A percentile compares a stretch with the other conserved stretches of the same genome.
Conservation (phyloP, 1,284 basidiomycete species). For the Ceratobasidium sp. region DNA sequence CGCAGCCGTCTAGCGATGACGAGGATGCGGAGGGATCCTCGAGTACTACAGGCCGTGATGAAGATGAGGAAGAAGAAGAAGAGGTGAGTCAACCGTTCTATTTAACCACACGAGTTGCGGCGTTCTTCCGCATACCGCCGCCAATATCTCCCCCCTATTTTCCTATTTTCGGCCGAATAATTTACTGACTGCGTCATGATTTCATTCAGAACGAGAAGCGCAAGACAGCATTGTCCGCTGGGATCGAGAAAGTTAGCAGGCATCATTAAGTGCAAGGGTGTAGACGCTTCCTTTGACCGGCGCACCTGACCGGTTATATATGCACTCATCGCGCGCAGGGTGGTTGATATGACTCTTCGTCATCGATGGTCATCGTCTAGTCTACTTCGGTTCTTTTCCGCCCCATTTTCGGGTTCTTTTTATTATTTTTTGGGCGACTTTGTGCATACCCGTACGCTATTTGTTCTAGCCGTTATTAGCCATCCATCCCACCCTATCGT, state of each 20-base stretch:
- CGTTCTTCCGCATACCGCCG: constrained; percentile 46
- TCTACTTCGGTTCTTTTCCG: not conserved
- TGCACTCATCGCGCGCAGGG: not conserved
- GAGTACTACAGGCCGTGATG: constrained; percentile 43
- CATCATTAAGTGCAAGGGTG: constrained; percentile 59
- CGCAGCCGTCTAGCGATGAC: constrained; percentile 51
- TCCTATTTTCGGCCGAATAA: constrained; percentile 44
- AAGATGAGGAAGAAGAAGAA: constrained; percentile 59
- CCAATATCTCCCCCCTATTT: constrained; percentile 18
- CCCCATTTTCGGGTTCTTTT: not conserved
- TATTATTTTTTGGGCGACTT: not conserved
- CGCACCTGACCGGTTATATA: not conserved
- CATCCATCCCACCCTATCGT: no score
- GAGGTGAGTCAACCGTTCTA: constrained; percentile 57
- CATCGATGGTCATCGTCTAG: not conserved
- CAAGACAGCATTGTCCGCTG: constrained; percentile 68
- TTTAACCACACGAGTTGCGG: constrained; percentile 54
- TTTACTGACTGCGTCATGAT: constrained; percentile 53
- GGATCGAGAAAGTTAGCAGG: constrained; percentile 78
- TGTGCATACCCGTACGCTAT: constrained; percentile 28
- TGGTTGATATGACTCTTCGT: not conserved
- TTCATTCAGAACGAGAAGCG: constrained; percentile 57
- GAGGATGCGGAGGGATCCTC: constrained; percentile 54
- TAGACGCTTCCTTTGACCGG: not conserved
- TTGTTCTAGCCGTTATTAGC: not conserved